Conservation (phyloP, 2,329 filamentous ascomycete genomes). For the Colletotrichum kahawae region DNA sequence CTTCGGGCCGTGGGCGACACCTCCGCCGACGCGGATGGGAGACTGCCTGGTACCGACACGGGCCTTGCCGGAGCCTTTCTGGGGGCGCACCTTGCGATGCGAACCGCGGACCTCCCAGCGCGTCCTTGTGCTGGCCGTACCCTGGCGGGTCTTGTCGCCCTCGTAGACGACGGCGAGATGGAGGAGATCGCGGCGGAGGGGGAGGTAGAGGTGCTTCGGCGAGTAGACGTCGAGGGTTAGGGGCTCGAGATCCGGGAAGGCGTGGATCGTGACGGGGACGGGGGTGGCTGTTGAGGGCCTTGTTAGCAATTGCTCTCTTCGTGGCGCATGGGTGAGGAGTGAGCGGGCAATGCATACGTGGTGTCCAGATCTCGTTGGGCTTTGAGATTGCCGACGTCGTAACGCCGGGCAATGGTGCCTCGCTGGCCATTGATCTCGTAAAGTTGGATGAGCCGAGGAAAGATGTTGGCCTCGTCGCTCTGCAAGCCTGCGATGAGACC, state of each 20-base stretch:
- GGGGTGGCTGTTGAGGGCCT: conserved; percentile 52
- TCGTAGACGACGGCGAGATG: conserved; percentile 93
- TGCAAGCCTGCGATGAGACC: conserved; percentile 45
- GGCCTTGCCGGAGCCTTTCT: conserved; percentile 85
- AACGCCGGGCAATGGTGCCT: conserved; percentile 43
- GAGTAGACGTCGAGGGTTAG: conserved; percentile 78
- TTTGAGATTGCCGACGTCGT: conserved; percentile 40
- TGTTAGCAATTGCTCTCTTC: conserved; percentile 7
- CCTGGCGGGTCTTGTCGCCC: conserved; percentile 85
- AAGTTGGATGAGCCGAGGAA: conserved; percentile 37
- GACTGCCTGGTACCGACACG: conserved; percentile 83
- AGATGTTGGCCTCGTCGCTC: conserved; percentile 39
- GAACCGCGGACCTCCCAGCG: conserved; percentile 85
- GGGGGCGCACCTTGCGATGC: conserved; percentile 78
- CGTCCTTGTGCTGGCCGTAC: conserved; percentile 83
- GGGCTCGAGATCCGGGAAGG: conserved; percentile 89
- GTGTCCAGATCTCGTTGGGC: conserved; percentile 47
- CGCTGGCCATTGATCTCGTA: conserved; percentile 62
- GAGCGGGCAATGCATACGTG: conserved; percentile 39
- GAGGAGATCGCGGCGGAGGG: conserved; percentile 87
- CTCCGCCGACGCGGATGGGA: conserved; percentile 83
- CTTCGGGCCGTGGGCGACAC: conserved; percentile 87
- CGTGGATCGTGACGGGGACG: conserved; percentile 85
- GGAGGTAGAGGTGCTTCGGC: conserved; percentile 82
- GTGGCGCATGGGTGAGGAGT: background rate